A percentile compares a stretch with the other conserved stretches of the same genome.
These are phyloP conservation scores for Bifiguratus adelaidae DNA, from an alignment of 192 early-diverging fungal genomes.

Conservation along the genomic window DNA sequence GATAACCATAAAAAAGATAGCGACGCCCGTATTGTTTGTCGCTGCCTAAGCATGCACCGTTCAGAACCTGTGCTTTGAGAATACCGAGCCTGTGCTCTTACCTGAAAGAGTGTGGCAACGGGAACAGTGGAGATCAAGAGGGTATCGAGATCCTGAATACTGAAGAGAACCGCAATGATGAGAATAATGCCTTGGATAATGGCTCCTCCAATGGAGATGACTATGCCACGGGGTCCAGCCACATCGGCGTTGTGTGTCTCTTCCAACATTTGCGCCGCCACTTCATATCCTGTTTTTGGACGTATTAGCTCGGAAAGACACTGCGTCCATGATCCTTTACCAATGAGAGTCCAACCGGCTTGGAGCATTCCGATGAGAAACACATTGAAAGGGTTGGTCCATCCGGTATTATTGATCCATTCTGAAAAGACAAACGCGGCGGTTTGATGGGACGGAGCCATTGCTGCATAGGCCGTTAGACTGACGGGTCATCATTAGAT, in stretches of 20 bases:
- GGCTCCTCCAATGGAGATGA: constrained; percentile 26
- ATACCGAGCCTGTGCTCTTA: no score
- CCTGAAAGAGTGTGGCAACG: constrained; percentile 23
- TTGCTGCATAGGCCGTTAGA: constrained; percentile 10
- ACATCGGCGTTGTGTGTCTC: constrained; percentile 33
- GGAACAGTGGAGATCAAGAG: constrained; percentile 15
- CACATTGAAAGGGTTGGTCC: constrained; percentile 21
- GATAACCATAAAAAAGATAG: constrained; percentile 24
- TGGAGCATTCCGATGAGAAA: constrained; percentile 35
- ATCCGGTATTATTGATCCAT: constrained; percentile 36
- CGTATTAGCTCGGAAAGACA: no score
- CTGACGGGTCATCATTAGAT: neutral
- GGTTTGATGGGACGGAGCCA: constrained; percentile 20
- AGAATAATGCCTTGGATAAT: constrained; percentile 25
- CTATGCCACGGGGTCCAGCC: constrained; percentile 30
- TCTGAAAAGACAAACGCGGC: constrained; percentile 30
- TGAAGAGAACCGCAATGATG: constrained; percentile 26
- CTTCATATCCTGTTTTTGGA: constrained; percentile 15
- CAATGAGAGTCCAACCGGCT: constrained; percentile 30
- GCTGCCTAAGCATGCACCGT: no score
- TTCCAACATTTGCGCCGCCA: constrained; percentile 31
- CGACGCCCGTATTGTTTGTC: constrained; percentile 13
- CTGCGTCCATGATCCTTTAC: constrained; percentile 1
- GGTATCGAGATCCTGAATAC: constrained; percentile 29
- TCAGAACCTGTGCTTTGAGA: no score